A percentile compares a stretch with the other conserved stretches of the same genome.
Evolutionary conservation across 768 basidiomycete genomes (phyloP).

Genomic region (Tulasnella sp.): DNA sequence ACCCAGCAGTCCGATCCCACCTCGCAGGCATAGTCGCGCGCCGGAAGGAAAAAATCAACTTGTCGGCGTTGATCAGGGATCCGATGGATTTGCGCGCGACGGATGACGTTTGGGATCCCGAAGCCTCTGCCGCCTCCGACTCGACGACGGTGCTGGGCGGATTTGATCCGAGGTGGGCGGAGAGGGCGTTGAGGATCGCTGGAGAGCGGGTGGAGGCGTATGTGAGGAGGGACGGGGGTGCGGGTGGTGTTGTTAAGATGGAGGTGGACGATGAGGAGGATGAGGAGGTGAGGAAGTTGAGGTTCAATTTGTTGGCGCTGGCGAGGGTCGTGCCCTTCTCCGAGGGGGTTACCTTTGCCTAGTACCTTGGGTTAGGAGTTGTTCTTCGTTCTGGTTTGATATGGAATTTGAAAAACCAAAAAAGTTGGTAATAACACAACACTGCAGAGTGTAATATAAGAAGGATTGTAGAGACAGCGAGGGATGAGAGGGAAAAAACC

Average conservation of each 20-base stretch:
- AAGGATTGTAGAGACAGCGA: not conserved
- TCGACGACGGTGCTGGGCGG: conserved; percentile 24
- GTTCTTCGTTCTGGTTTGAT: no score
- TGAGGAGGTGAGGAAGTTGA: conserved; percentile 46
- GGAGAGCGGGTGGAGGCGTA: conserved; percentile 41
- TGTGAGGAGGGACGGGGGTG: conserved; percentile 30
- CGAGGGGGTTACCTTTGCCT: conserved; percentile 42
- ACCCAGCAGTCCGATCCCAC: not conserved
- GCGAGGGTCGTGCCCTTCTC: conserved; percentile 72
- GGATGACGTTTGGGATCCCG: conserved; percentile 12
- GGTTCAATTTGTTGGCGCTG: conserved; percentile 67
- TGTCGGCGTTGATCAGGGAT: not conserved
- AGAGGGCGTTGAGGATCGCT: conserved; percentile 51
- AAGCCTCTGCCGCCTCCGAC: conserved; percentile 21
- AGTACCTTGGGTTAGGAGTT: not conserved
- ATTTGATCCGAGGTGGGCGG: conserved; percentile 39
- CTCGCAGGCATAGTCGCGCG: not conserved
- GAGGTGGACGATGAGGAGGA: conserved; percentile 31
- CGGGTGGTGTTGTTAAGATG: conserved; percentile 18
- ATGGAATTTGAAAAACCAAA: not conserved
- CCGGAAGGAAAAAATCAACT: not conserved
- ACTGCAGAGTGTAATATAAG: not conserved
- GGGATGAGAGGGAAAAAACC: not conserved
- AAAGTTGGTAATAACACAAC: not conserved
- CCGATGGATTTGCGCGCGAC: conserved; percentile 13